Evolutionary conservation across 768 basidiomycete genomes (phyloP).

Genomic region (Pleurotus pulmonarius): DNA sequence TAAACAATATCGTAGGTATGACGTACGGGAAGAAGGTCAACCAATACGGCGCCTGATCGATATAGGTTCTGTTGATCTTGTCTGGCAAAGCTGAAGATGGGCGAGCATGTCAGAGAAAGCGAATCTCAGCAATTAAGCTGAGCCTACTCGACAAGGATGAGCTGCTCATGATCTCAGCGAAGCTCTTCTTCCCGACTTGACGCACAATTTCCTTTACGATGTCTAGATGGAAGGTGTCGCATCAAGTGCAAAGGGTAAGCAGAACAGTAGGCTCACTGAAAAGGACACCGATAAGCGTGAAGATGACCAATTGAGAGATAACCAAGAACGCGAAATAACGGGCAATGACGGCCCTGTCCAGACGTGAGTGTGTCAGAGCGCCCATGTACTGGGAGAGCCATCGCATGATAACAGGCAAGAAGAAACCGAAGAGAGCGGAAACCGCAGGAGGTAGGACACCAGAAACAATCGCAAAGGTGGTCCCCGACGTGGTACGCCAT

Average conservation of each 20-base stretch:
- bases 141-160: slow-evolving; percentile 35
- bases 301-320: slow-evolving; percentile 90
- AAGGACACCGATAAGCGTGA: slow-evolving; percentile 86
- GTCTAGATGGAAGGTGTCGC: slow-evolving; percentile 20
- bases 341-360: slow-evolving; percentile 89
- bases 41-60: slow-evolving; percentile 91
- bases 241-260: not conserved
- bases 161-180: slow-evolving; percentile 41
- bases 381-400: slow-evolving; percentile 74
- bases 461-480: slow-evolving; percentile 78
- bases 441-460: slow-evolving; percentile 92
- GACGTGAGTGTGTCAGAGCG: slow-evolving; percentile 65
- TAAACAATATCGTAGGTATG: not conserved
- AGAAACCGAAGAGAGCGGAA: slow-evolving; percentile 84
- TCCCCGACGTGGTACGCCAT: slow-evolving; percentile 64
- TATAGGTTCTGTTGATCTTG: slow-evolving; percentile 82
- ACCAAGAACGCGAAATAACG: slow-evolving; percentile 94
- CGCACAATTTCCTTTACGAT: slow-evolving; percentile 41
- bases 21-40: slow-evolving; percentile 91
- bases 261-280: slow-evolving; percentile 57
- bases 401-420: slow-evolving; percentile 91
- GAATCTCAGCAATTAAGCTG: not conserved
- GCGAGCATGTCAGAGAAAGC: not conserved
- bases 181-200: slow-evolving; percentile 39
- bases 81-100: slow-evolving; percentile 52